A percentile compares a stretch with the other conserved stretches of the same genome.
Conservation (phyloP, 208 protist genomes). For the Crithidia fasciculata region DNA sequence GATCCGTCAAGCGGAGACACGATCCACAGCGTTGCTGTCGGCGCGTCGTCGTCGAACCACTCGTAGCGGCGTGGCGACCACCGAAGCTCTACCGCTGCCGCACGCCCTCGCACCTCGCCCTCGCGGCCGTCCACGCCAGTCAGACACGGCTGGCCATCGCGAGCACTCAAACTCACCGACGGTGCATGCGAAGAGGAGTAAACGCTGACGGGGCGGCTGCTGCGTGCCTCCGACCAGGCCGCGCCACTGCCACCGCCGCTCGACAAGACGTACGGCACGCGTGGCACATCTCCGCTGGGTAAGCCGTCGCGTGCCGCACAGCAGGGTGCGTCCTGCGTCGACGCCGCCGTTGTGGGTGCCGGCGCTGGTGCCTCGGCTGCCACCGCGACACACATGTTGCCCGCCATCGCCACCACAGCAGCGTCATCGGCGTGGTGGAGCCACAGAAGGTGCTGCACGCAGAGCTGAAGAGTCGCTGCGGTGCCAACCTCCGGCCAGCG, state of each 20-base stretch:
- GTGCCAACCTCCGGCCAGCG: slow-evolving; percentile 28
- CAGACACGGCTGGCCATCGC: background rate
- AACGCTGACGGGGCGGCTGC: background rate
- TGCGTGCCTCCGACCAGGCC: slow-evolving; percentile 3
- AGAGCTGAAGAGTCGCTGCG: slow-evolving; percentile 9
- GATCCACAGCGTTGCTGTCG: slow-evolving; percentile 23
- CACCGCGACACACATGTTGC: background rate
- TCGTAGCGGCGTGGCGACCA: slow-evolving; percentile 29
- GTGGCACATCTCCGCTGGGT: slow-evolving; percentile 14
- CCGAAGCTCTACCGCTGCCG: slow-evolving; percentile 21
- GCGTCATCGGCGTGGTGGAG: slow-evolving; percentile 19
- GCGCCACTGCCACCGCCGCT: background rate
- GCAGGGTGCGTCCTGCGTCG: background rate
- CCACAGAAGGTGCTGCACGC: slow-evolving; percentile 23
- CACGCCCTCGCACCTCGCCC: background rate
- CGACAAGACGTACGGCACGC: slow-evolving; percentile 15
- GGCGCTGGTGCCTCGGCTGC: background rate
- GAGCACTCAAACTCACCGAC: background rate
- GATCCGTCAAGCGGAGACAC: background rate
- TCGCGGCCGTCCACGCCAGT: background rate
- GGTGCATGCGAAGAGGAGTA: background rate
- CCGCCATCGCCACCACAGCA: background rate
- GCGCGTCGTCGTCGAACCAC: slow-evolving; percentile 13
- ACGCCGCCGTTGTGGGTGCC: background rate
- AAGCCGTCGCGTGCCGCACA: slow-evolving; percentile 5